Base-by-base conservation (phyloP, 1,139 yeast genomes). In the Kodamaea sp. region DNA sequence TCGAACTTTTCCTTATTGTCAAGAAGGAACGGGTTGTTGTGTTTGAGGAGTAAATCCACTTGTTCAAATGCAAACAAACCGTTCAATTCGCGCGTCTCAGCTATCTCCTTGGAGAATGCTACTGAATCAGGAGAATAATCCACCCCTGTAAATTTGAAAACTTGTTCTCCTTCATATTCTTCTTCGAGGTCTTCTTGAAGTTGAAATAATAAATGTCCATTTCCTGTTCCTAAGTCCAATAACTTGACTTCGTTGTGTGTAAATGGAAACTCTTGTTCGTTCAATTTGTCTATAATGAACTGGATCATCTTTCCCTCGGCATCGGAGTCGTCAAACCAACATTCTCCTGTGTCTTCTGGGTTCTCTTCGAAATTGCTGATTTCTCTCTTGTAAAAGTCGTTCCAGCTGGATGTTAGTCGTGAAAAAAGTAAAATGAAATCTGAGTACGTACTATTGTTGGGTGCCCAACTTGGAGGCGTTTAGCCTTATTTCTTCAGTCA, bases 271-370 rank as follows among this genome's bases (percentile, higher is more conserved):
- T 52, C 57, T 2, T 41, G 47, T 4, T 56, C 51, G 26, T 61
- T 58, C 20, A 69, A 32, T 29, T 62, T 59, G 18, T 55, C 53
- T 6, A 62, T 41, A 13, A 88, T 55, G 50, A 82, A 90, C 35
- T 78, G 77, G 15, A 85, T 73, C 80, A 92, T 84, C 54, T 79
- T 82, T 40, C 71, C 71, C 53, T 90, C 97, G 1, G 98, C 97
- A 51, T 84, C 89, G 10, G 88, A 83, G 51, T 94, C 97, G 45
- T 84, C 82, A 58, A 92, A 92, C 98, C 98, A 94, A 56, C 90
- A 78, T 59, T 92, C 98, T 2, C 98, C 98, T 1, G 90, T 81
- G 55, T 92, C 97, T 13, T 81, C 73, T 12, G 83, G 77, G 53
- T 90, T 85, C 20, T 76, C 75, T 26, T 69, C 57, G 52, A 86